A percentile compares a stretch with the other conserved stretches of the same genome.
phyloP scores from a whole-genome alignment of 805 yeast genomes.

The Hanseniaspora meyeri region DNA sequence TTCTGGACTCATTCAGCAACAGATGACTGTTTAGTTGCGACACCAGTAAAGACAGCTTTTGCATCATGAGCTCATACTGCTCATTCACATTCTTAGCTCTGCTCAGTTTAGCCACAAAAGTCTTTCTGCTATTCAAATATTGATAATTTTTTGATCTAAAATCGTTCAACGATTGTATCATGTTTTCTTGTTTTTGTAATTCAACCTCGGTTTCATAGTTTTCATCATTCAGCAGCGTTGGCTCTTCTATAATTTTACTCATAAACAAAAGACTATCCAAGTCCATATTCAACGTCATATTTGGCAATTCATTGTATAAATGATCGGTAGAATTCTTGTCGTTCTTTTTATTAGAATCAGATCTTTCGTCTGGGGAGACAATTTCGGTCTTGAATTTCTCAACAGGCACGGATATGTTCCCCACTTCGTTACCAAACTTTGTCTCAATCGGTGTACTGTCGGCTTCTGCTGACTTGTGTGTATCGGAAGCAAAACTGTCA shows the following conservation, averaged over 20 bases:
- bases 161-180: constrained; percentile 11
- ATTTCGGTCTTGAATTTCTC: constrained; percentile 18
- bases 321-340: neutral
- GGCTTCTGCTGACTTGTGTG: neutral
- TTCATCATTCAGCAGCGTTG: constrained; percentile 17
- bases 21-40: constrained; percentile 48
- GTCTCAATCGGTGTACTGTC: neutral
- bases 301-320: constrained; percentile 12
- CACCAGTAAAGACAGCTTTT: constrained; percentile 29
- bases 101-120: constrained; percentile 41
- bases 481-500: neutral
- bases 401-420: neutral
- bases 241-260: constrained; percentile 21
- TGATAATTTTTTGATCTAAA: constrained; percentile 17
- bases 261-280: constrained; percentile 21
- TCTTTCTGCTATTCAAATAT: constrained; percentile 24
- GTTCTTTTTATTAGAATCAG: neutral
- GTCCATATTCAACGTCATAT: constrained; percentile 15
- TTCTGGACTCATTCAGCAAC: constrained; percentile 13
- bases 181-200: constrained; percentile 14
- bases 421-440: neutral
- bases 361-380: constrained; percentile 12
- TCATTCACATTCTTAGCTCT: constrained; percentile 19
- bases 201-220: constrained; percentile 10
- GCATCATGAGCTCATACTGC: constrained; percentile 22